Conservation (phyloP, 108 stramenopile genomes). For the Stephanodiscus minutulus region DNA sequence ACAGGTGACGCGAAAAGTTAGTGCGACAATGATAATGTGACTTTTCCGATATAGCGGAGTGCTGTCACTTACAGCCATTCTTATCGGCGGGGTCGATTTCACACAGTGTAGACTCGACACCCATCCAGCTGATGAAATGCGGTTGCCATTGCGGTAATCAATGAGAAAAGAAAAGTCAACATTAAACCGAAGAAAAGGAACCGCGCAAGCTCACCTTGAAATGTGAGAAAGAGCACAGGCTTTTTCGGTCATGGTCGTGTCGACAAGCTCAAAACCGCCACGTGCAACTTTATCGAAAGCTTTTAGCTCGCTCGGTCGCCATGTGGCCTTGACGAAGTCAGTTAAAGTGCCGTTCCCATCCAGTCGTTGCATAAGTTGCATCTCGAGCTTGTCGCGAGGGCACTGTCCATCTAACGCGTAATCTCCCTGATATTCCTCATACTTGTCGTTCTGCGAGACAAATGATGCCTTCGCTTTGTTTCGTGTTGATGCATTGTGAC, state of each 20-base stretch:
- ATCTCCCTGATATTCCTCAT: constrained; percentile 46
- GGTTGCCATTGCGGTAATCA: not conserved
- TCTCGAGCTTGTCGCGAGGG: constrained; percentile 38
- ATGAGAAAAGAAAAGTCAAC: not conserved
- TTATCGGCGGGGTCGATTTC: not conserved
- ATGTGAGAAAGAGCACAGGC: constrained; percentile 82
- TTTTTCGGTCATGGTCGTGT: constrained; percentile 57
- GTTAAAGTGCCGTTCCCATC: constrained; percentile 45
- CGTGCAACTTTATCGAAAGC: constrained; percentile 75
- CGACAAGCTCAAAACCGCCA: constrained; percentile 51
- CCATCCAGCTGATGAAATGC: constrained; percentile 53
- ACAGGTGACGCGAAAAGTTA: not conserved
- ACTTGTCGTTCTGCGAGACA: not conserved
- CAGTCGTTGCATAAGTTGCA: constrained; percentile 23
- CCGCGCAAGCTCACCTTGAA: constrained; percentile 20
- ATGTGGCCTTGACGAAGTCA: constrained; percentile 57
- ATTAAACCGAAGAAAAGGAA: not conserved
- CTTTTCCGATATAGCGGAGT: not conserved
- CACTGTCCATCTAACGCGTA: constrained; percentile 75
- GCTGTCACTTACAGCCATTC: constrained; percentile 17
- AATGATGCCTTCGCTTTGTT: not conserved
- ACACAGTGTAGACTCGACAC: constrained; percentile 38
- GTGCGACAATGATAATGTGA: not conserved
- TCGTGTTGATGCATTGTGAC: not conserved
- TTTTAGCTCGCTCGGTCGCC: constrained; percentile 76